Evolutionary conservation across 495 filamentous ascomycete species (phyloP).

Genomic region (Friedmanniomyces simplex): DNA sequence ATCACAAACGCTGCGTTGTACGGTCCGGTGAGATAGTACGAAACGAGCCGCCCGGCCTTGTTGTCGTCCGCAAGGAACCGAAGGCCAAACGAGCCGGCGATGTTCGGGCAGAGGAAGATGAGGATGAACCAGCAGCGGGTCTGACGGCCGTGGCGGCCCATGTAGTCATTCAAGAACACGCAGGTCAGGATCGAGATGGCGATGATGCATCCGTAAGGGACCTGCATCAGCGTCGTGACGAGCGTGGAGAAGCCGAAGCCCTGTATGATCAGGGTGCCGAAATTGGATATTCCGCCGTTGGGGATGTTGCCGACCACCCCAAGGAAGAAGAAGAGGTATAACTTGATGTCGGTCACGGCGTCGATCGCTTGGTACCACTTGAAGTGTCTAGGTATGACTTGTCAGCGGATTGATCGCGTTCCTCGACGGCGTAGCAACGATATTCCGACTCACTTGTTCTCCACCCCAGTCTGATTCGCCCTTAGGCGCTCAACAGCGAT

Average conservation of each 20-base stretch:
- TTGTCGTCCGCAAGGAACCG: slow-evolving; percentile 40
- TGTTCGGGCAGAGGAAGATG: slow-evolving; percentile 43
- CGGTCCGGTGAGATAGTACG: slow-evolving; percentile 48
- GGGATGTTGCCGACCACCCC: slow-evolving; percentile 47
- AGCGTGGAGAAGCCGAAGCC: slow-evolving; percentile 50
- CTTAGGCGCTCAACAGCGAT: slow-evolving; percentile 20
- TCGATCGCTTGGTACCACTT: slow-evolving; percentile 50
- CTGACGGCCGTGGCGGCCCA: slow-evolving; percentile 33
- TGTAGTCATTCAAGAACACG: slow-evolving; percentile 48
- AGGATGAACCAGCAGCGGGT: slow-evolving; percentile 46
- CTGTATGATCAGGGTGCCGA: slow-evolving; percentile 52
- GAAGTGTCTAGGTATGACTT: slow-evolving; percentile 30
- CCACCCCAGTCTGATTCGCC: slow-evolving; percentile 20
- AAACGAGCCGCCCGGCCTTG: slow-evolving; percentile 42
- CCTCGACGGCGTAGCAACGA: not conserved
- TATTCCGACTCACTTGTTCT: slow-evolving; percentile 17
- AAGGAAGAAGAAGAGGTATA: slow-evolving; percentile 47
- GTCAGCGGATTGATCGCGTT: not conserved
- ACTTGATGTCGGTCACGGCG: slow-evolving; percentile 48
- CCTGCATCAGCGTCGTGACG: slow-evolving; percentile 41
- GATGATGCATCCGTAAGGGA: slow-evolving; percentile 42
- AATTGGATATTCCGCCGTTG: slow-evolving; percentile 49
- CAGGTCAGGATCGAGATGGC: slow-evolving; percentile 47
- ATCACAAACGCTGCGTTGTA: slow-evolving; percentile 54
- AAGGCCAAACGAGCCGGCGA: slow-evolving; percentile 46